phyloP scores from a whole-genome alignment of 345 rosid species.

The Boechera retrofracta region DNA sequence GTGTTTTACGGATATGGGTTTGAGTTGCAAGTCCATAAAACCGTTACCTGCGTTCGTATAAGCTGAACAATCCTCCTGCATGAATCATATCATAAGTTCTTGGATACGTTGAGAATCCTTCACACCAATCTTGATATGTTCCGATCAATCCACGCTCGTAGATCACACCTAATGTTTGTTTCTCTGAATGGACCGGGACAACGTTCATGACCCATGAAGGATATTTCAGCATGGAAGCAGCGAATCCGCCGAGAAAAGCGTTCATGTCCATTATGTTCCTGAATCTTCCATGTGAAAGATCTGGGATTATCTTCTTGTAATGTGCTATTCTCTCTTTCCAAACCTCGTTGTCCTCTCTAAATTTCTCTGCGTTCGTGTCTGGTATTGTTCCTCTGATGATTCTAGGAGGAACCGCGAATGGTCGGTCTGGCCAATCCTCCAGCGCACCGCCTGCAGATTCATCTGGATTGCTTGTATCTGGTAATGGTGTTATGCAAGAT shows the following conservation, averaged over 20 bases:
- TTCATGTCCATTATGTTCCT: conserved; percentile 97
- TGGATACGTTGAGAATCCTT: conserved; percentile 96
- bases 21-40: not conserved
- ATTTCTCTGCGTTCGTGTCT: conserved; percentile 68
- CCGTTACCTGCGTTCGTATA: conserved; percentile 73
- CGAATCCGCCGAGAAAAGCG: conserved; percentile 91
- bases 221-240: conserved; percentile 68
- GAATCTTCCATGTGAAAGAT: conserved; percentile 69
- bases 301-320: conserved; percentile 64
- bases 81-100: conserved; percentile 97
- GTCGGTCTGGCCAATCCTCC: conserved; percentile 91
- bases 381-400: conserved; percentile 69
- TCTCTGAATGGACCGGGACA: conserved; percentile 68
- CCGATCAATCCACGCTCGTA: conserved; percentile 90
- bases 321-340: conserved; percentile 76
- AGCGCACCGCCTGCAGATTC: conserved; percentile 84
- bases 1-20: not conserved
- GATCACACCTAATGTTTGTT: conserved; percentile 80
- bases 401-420: conserved; percentile 82
- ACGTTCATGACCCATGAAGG: conserved; percentile 97
- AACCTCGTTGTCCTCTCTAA: conserved; percentile 70
- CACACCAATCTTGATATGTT: conserved; percentile 95
- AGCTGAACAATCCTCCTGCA: conserved; percentile 76
- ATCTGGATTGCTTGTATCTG: conserved; percentile 66
- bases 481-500: conserved; percentile 79